A percentile compares a stretch with the other conserved stretches of the same genome.
Conservation (phyloP, 345 rosid genomes). For the Stellera chamaejasme region DNA sequence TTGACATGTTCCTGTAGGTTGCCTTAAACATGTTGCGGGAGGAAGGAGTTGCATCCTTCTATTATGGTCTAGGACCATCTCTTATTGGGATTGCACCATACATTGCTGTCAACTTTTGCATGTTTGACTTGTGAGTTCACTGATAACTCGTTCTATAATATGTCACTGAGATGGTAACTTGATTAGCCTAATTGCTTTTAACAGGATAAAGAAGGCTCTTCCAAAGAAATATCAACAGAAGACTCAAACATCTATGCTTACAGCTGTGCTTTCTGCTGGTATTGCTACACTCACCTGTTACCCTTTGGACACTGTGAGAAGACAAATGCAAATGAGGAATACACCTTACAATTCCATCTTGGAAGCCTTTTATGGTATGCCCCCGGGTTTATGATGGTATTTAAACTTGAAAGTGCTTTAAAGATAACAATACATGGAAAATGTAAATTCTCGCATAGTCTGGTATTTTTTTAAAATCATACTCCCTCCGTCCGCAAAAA, state of each 20-base stretch:
- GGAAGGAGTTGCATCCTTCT: conserved; percentile 81
- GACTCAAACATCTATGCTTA: conserved; percentile 64
- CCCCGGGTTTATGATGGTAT: background rate
- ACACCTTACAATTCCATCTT: conserved; percentile 69
- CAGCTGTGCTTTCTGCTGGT: conserved; percentile 77
- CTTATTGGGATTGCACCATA: conserved; percentile 90
- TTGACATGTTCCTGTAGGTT: conserved; percentile 32
- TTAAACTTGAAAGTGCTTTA: background rate
- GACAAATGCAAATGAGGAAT: conserved; percentile 90
- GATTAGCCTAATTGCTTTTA: conserved; percentile 2
- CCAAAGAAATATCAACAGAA: conserved; percentile 68
- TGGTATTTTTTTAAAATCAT: no score
- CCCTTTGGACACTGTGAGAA: conserved; percentile 85
- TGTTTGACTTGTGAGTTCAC: conserved; percentile 72
- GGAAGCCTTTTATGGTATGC: conserved; percentile 62
- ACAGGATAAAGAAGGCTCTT: conserved; percentile 76
- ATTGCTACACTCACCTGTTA: conserved; percentile 85
- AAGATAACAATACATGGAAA: no score
- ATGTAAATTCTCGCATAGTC: no score
- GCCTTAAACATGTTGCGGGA: conserved; percentile 80
- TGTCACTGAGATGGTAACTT: background rate
- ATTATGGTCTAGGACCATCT: conserved; percentile 84
- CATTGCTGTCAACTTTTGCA: conserved; percentile 86
- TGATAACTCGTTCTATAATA: conserved; percentile 9
- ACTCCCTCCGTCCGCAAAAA: no score